Conservation (phyloP, 768 basidiomycete genomes). For the Phylloporus sp. region DNA sequence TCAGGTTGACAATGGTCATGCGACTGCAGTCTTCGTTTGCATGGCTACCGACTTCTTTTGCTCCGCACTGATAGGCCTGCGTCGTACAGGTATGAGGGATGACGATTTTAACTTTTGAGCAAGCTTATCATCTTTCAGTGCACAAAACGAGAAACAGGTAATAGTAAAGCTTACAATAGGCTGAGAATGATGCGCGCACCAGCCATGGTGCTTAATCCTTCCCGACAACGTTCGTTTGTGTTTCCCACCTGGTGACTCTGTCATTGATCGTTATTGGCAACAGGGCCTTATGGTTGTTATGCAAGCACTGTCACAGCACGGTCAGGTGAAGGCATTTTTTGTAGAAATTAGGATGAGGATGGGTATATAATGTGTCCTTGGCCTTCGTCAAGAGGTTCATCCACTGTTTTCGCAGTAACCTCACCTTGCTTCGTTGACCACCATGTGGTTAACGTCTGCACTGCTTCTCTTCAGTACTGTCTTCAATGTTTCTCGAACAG, state of each 20-base stretch:
- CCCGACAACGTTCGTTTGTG: no score
- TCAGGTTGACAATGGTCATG: no score
- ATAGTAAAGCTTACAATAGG: not conserved
- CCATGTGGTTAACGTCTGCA: conserved; percentile 9
- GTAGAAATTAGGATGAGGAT: not conserved
- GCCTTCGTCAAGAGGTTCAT: not conserved
- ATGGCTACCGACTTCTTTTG: no score
- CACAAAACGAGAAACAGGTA: not conserved
- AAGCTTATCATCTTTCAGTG: not conserved
- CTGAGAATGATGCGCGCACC: not conserved
- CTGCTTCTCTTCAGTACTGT: conserved; percentile 9
- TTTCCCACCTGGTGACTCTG: no score
- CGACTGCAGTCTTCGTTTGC: no score
- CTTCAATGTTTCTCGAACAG: not conserved
- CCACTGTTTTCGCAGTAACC: not conserved
- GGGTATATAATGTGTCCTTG: conserved; percentile 13
- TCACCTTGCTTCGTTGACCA: not conserved
- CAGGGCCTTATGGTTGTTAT: no score
- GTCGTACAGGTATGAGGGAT: no score
- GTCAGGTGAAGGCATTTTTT: not conserved
- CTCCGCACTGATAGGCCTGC: no score
- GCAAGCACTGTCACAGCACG: conserved; percentile 1
- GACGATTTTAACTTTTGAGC: no score
- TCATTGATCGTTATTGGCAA: no score
- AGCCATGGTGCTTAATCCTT: no score